These are phyloP conservation scores for Podaxis sp. DNA, from an alignment of 768 basidiomycete genomes.

Conservation along the genomic window DNA sequence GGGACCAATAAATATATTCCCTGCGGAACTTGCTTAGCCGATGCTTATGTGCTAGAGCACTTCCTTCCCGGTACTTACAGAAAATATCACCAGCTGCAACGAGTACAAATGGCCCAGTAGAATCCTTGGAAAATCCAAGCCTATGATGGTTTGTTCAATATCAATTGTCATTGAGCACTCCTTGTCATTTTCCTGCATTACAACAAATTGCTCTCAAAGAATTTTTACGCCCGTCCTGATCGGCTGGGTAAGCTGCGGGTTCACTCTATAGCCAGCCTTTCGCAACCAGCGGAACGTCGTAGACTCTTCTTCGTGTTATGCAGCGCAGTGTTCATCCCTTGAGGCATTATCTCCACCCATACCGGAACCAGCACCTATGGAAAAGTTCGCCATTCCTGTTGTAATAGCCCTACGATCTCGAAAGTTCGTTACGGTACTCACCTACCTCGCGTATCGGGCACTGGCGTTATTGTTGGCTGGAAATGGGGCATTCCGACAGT, in stretches of 20 bases:
- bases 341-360: not conserved
- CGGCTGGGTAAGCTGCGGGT: not conserved
- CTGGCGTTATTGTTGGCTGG: not conserved
- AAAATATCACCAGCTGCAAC: not conserved
- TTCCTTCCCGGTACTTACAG: no score
- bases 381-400: not conserved
- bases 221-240: not conserved
- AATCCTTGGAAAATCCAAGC: not conserved
- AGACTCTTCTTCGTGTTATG: not conserved
- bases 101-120: not conserved
- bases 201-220: not conserved
- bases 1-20: no score
- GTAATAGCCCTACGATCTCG: no score
- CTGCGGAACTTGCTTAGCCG: no score
- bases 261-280: not conserved
- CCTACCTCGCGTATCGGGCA: constrained; percentile 4
- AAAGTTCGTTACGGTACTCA: not conserved
- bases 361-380: not conserved
- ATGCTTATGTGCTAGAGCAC: no score
- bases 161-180: not conserved
- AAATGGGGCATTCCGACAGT: not conserved
- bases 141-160: not conserved
- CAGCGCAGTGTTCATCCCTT: not conserved
- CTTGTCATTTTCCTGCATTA: not conserved
- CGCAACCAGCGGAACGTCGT: not conserved